Evolutionary conservation across 78 protist species (phyloP).

Genomic region (Dictyostelium intermedium): DNA sequence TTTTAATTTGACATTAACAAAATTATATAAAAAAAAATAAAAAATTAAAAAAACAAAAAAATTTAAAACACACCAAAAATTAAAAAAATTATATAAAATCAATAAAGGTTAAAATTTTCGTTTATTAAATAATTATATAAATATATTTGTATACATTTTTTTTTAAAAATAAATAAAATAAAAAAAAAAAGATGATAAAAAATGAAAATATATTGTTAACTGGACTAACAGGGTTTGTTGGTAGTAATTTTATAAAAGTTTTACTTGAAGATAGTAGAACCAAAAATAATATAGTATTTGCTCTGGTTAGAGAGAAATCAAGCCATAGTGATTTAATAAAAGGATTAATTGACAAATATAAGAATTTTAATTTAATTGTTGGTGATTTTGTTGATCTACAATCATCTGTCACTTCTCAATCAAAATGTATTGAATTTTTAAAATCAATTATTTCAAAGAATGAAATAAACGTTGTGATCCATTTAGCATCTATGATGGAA

Average conservation of each 20-base stretch:
- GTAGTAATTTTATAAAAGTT: slow-evolving; percentile 20
- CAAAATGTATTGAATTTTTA: background rate
- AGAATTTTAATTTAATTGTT: background rate
- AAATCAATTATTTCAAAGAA: background rate
- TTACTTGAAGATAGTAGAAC: background rate
- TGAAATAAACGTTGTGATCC: slow-evolving; percentile 8
- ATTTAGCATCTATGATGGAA: slow-evolving; percentile 52
- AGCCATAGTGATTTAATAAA: background rate
- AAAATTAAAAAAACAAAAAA: background rate
- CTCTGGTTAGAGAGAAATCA: slow-evolving; percentile 25
- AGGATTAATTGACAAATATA: background rate
- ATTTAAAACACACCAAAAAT: no score
- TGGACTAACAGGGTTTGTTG: slow-evolving; percentile 55
- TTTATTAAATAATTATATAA: background rate
- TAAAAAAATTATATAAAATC: no score
- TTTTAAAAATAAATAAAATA: background rate
- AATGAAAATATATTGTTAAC: slow-evolving; percentile 43
- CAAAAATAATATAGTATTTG: slow-evolving; percentile 33
- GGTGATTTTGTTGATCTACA: slow-evolving; percentile 51
- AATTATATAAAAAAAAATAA: background rate
- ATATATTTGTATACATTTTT: no score
- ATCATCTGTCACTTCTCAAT: background rate
- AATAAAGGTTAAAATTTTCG: no score
- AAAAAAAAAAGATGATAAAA: background rate
- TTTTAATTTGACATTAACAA: no score